phyloP scores from a whole-genome alignment of 768 basidiomycete genomes.

The Mycena galopus region DNA sequence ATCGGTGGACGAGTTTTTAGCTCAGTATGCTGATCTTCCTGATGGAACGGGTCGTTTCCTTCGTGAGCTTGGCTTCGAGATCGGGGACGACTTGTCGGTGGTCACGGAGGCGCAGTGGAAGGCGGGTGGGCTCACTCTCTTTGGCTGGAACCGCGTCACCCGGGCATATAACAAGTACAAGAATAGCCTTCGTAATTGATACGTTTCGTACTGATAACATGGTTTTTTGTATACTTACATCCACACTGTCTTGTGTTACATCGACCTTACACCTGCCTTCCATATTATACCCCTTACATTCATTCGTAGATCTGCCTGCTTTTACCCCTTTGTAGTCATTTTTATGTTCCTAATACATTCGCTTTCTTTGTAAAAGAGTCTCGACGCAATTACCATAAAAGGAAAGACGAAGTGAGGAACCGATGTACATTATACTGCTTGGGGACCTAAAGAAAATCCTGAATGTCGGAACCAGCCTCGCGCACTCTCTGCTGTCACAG shows the following conservation, averaged over 20 bases:
- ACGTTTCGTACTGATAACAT: not conserved
- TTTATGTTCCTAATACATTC: conserved; percentile 9
- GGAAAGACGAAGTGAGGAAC: not conserved
- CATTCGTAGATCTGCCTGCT: conserved; percentile 6
- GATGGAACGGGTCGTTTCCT: no score
- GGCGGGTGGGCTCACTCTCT: no score
- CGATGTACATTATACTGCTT: not conserved
- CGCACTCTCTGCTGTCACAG: conserved; percentile 37
- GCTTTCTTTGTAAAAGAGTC: not conserved
- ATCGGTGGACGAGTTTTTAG: no score
- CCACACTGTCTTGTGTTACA: not conserved
- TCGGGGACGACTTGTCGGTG: no score
- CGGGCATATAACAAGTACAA: no score
- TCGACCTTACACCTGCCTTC: not conserved
- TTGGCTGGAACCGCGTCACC: no score
- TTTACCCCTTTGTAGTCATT: conserved; percentile 15
- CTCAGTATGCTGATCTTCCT: no score
- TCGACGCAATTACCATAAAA: not conserved
- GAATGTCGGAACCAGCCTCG: conserved; percentile 30
- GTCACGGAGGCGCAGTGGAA: no score
- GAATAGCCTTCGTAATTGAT: no score
- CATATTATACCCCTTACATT: not conserved
- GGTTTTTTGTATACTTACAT: not conserved
- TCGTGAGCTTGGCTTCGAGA: no score
- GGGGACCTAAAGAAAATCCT: conserved; percentile 3